These are phyloP conservation scores for Darksidea phi DNA, from an alignment of 495 filamentous ascomycete species.

Conservation along the genomic window DNA sequence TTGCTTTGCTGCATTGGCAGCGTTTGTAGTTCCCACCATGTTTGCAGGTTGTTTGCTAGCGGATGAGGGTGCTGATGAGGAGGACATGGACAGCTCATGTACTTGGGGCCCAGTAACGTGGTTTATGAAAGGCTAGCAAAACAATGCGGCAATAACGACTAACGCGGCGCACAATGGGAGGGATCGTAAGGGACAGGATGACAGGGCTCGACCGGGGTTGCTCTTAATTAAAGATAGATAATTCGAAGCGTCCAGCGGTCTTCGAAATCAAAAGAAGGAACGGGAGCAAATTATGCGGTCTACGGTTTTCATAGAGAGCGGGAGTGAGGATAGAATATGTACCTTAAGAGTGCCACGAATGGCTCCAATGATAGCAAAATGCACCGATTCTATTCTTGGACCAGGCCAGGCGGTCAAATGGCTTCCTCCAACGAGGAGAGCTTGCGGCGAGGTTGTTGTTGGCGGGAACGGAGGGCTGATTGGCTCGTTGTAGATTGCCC, in stretches of 20 bases:
- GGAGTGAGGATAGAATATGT: constrained; percentile 28
- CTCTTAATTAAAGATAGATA: constrained; percentile 47
- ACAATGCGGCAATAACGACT: constrained; percentile 38
- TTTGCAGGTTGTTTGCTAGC: constrained; percentile 41
- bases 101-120: constrained; percentile 31
- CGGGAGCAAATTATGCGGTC: constrained; percentile 45
- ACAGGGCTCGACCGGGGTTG: constrained; percentile 36
- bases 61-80: constrained; percentile 34
- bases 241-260: constrained; percentile 41
- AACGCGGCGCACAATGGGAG: constrained; percentile 36
- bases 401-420: constrained; percentile 16
- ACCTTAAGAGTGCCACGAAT: constrained; percentile 45
- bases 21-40: constrained; percentile 49
- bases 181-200: constrained; percentile 39
- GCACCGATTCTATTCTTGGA: constrained; percentile 43
- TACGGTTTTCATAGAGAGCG: constrained; percentile 30
- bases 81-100: constrained; percentile 38
- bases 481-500: constrained; percentile 18
- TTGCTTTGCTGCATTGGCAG: constrained; percentile 52
- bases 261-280: constrained; percentile 33
- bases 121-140: constrained; percentile 37
- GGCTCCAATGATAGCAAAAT: constrained; percentile 38
- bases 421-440: constrained; percentile 10
- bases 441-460: constrained; percentile 6
- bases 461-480: constrained; percentile 14